These are phyloP conservation scores for Macrocybe gigantea DNA, from an alignment of 768 basidiomycete species.

Conservation along the genomic window DNA sequence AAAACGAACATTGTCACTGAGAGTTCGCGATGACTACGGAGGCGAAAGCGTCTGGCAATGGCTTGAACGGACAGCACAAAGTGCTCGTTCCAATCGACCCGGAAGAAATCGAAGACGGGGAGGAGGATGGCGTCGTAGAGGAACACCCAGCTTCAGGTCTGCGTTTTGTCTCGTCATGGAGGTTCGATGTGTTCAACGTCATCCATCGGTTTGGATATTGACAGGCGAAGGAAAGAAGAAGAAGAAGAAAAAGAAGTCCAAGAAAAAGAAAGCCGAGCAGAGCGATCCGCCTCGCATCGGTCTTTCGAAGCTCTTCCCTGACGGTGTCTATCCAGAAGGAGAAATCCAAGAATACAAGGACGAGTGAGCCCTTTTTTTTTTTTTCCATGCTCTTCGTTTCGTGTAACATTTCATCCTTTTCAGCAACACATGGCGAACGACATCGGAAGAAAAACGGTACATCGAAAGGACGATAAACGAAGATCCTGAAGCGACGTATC, in stretches of 20 bases:
- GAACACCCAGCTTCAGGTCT: background rate
- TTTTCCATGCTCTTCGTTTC: background rate
- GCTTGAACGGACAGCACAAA: conserved; percentile 7
- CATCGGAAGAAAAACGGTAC: conserved; percentile 86
- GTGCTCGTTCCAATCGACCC: conserved; percentile 4
- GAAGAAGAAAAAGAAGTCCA: conserved; percentile 93
- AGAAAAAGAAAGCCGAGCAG: conserved; percentile 79
- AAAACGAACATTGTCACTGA: background rate
- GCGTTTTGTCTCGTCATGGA: too few relatives aligned
- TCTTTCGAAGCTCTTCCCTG: conserved; percentile 81
- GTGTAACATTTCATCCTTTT: conserved; percentile 1
- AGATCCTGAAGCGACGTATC: conserved; percentile 83
- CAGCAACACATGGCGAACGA: conserved; percentile 84
- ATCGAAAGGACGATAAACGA: conserved; percentile 72
- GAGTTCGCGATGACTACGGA: conserved; percentile 7
- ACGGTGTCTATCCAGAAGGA: conserved; percentile 86
- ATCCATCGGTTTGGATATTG: conserved; percentile 1
- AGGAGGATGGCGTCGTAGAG: conserved; percentile 19
- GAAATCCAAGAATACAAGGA: conserved; percentile 89
- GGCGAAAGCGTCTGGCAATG: conserved; percentile 5
- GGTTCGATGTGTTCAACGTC: background rate
- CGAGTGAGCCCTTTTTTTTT: conserved; percentile 54
- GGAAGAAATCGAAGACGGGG: conserved; percentile 15
- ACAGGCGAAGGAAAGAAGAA: conserved; percentile 65
- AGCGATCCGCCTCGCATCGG: conserved; percentile 90